Evolutionary conservation across 164 flowering plant genomes (phyloP).

Genomic region (Magnolia kwangsiensis): DNA sequence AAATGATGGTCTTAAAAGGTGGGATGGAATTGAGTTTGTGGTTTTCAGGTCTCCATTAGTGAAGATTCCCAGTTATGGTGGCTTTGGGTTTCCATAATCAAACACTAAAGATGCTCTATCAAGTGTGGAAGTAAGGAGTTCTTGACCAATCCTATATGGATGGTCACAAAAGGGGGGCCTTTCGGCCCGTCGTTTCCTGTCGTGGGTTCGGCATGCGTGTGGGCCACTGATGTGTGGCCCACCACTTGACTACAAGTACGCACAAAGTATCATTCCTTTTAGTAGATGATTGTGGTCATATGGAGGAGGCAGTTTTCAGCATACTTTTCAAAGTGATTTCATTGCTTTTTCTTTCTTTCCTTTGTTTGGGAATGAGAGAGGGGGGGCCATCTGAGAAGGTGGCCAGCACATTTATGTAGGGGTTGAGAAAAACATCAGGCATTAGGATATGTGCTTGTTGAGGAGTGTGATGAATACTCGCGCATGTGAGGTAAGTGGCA

Average conservation of each 20-base stretch:
- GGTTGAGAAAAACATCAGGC: conserved; percentile 39
- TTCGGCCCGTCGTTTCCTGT: conserved; percentile 74
- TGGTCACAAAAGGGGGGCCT: conserved; percentile 31
- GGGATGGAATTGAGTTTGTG: conserved; percentile 5
- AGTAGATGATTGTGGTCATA: conserved; percentile 53
- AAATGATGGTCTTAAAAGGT: conserved; percentile 27
- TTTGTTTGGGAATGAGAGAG: conserved; percentile 1
- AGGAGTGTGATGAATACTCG: neutral
- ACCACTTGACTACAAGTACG: conserved; percentile 49
- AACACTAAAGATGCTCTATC: conserved; percentile 14
- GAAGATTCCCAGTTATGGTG: conserved; percentile 18
- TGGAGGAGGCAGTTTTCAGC: conserved; percentile 20
- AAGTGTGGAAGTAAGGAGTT: conserved; percentile 24
- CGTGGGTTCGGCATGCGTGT: conserved; percentile 31
- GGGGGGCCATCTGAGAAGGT: conserved; percentile 42
- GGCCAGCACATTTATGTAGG: conserved; percentile 69
- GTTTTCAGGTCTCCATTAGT: conserved; percentile 11
- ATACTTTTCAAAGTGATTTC: conserved; percentile 15
- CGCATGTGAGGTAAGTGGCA: neutral
- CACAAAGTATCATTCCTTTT: conserved; percentile 36
- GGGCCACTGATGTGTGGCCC: conserved; percentile 35
- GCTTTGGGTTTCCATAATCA: conserved; percentile 19
- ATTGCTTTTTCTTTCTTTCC: conserved; percentile 4
- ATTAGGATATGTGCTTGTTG: conserved; percentile 16
- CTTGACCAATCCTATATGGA: conserved; percentile 26